Evolutionary conservation across 371 early-diverging fungal species (phyloP).

Genomic region (Mucor plumbeus): DNA sequence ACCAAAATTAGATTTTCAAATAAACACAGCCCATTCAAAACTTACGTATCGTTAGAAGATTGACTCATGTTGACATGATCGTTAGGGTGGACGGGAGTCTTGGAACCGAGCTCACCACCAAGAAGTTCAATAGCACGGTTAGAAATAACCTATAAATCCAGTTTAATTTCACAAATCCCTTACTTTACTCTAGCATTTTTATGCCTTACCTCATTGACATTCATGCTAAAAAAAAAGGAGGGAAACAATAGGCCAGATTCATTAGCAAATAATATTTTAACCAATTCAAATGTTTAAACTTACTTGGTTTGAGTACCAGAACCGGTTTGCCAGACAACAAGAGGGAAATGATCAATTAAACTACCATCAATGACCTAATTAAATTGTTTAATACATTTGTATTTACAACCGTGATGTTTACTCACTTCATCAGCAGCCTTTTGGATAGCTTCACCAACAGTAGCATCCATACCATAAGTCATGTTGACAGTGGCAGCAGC

Average conservation of each 20-base stretch:
- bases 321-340: slow-evolving; percentile 91
- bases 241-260: not conserved
- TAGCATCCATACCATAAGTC: slow-evolving; percentile 70
- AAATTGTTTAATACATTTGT: not conserved
- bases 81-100: slow-evolving; percentile 88
- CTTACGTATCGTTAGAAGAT: slow-evolving; percentile 86
- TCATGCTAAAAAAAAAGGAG: slow-evolving; percentile 74
- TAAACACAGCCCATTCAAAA: not conserved
- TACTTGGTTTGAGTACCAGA: slow-evolving; percentile 90
- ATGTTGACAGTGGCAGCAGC: slow-evolving; percentile 86
- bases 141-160: slow-evolving; percentile 67
- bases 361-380: slow-evolving; percentile 76
- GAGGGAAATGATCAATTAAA: slow-evolving; percentile 83
- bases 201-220: slow-evolving; percentile 68
- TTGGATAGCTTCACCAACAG: slow-evolving; percentile 78
- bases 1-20: not conserved
- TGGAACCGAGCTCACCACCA: slow-evolving; percentile 82
- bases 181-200: not conserved
- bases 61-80: slow-evolving; percentile 92
- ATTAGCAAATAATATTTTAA: not conserved
- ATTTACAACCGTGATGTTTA: not conserved
- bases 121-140: slow-evolving; percentile 91
- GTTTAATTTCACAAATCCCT: not conserved
- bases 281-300: slow-evolving; percentile 52
- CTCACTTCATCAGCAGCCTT: slow-evolving; percentile 75